A percentile compares a stretch with the other conserved stretches of the same genome.
phyloP scores from a whole-genome alignment of 352 stramenopile species.

The Phytophthora chlamydospora region DNA sequence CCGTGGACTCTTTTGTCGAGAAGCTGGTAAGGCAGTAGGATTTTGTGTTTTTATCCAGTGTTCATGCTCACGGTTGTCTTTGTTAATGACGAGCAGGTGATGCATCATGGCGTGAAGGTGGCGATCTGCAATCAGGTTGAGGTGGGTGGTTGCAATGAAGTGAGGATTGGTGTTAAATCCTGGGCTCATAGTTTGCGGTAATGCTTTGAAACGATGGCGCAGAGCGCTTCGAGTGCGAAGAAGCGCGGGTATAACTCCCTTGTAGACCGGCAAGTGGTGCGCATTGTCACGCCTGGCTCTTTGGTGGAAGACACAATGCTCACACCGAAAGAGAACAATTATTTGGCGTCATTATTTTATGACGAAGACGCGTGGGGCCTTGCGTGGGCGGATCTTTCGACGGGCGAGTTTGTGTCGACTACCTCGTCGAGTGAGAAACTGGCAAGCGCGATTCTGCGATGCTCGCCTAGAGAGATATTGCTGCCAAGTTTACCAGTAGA shows the following conservation, averaged over 20 bases:
- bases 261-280: slow-evolving; percentile 79
- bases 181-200: neutral
- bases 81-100: slow-evolving; percentile 46
- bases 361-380: slow-evolving; percentile 49
- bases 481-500: slow-evolving; percentile 38
- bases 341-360: slow-evolving; percentile 63
- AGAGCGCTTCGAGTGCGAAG: slow-evolving; percentile 58
- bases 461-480: slow-evolving; percentile 72
- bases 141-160: slow-evolving; percentile 27
- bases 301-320: slow-evolving; percentile 84
- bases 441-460: slow-evolving; percentile 60
- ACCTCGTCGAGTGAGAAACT: slow-evolving; percentile 64
- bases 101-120: slow-evolving; percentile 86
- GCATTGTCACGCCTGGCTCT: slow-evolving; percentile 77
- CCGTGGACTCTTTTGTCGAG: slow-evolving; percentile 79
- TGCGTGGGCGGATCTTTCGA: slow-evolving; percentile 80
- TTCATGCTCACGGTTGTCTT: neutral
- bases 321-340: slow-evolving; percentile 79
- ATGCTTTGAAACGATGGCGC: neutral
- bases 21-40: slow-evolving; percentile 57
- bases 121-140: slow-evolving; percentile 86
- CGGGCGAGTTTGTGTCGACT: slow-evolving; percentile 77
- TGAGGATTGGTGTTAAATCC: neutral
- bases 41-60: neutral
- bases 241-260: slow-evolving; percentile 64